phyloP scores from a whole-genome alignment of 116 monocot genomes.

The Trichopus zeylanicus region DNA sequence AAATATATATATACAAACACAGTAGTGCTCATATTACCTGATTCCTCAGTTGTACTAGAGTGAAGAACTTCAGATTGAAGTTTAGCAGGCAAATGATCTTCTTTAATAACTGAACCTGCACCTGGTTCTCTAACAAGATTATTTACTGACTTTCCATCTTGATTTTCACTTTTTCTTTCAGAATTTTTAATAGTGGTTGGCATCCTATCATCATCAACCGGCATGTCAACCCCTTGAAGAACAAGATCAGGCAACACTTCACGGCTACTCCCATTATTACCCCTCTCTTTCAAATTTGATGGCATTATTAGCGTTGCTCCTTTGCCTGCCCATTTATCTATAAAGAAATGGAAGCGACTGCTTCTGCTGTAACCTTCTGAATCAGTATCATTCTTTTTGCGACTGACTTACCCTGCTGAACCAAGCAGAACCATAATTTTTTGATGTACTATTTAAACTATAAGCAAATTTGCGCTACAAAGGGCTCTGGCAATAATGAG shows the following conservation, averaged over 20 bases:
- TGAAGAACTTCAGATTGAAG: slow-evolving; percentile 8
- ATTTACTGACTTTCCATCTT: slow-evolving; percentile 7
- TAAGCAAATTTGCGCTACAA: slow-evolving; percentile 34
- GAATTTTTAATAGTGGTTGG: slow-evolving; percentile 13
- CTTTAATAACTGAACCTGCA: slow-evolving; percentile 9
- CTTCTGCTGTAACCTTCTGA: slow-evolving; percentile 21
- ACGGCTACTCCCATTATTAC: slow-evolving; percentile 20
- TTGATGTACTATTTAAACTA: slow-evolving; percentile 10
- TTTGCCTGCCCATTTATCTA: slow-evolving; percentile 83
- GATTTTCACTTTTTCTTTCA: slow-evolving; percentile 15
- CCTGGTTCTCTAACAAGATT: slow-evolving; percentile 12
- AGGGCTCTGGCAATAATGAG: slow-evolving; percentile 27
- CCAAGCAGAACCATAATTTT: slow-evolving; percentile 10
- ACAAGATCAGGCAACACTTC: slow-evolving; percentile 50
- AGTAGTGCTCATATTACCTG: slow-evolving; percentile 36
- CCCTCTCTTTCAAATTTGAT: slow-evolving; percentile 25
- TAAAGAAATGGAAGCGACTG: slow-evolving; percentile 77
- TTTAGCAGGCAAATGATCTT: slow-evolving; percentile 9
- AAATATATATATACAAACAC: background rate
- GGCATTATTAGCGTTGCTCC: slow-evolving; percentile 57
- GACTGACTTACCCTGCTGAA: slow-evolving; percentile 5
- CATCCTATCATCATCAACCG: slow-evolving; percentile 21
- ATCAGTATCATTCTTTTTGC: slow-evolving; percentile 20
- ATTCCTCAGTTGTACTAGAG: slow-evolving; percentile 21
- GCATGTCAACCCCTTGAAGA: slow-evolving; percentile 44